Evolutionary conservation across 2,329 filamentous ascomycete genomes (phyloP).

Genomic region (Coniochaeta pulveracea): DNA sequence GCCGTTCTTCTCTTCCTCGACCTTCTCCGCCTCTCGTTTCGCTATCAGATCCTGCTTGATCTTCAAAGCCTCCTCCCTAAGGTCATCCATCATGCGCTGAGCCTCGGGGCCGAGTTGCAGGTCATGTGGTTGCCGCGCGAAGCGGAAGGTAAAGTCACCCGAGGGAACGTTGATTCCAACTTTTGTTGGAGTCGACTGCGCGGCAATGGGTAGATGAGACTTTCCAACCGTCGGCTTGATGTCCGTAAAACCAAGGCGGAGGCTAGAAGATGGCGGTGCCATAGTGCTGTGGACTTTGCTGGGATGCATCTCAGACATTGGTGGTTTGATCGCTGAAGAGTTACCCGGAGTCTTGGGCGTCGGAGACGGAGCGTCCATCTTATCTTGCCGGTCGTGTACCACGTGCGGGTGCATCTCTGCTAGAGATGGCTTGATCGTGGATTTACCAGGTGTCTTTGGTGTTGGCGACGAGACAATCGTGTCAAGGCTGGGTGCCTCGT

Average conservation of each 20-base stretch:
- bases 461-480: conserved; percentile 5
- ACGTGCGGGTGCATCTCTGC: conserved; percentile 18
- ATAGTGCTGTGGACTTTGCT: conserved; percentile 69
- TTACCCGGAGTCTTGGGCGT: conserved; percentile 47
- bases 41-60: conserved; percentile 60
- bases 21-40: conserved; percentile 44
- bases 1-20: conserved; percentile 29
- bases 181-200: conserved; percentile 56
- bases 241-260: conserved; percentile 72
- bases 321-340: conserved; percentile 55
- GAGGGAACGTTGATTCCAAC: conserved; percentile 29
- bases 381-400: no score
- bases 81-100: conserved; percentile 49
- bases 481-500: neutral
- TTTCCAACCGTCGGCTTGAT: conserved; percentile 48
- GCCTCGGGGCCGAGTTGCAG: conserved; percentile 49
- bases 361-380: conserved; percentile 25
- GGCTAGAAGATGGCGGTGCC: conserved; percentile 66
- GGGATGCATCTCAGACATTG: conserved; percentile 81
- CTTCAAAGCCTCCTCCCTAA: conserved; percentile 59
- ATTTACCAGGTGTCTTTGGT: conserved; percentile 48
- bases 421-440: conserved; percentile 18
- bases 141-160: conserved; percentile 55
- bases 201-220: conserved; percentile 24
- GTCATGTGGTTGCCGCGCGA: conserved; percentile 36